Base-by-base conservation (phyloP, 345 rosid species). In the Schrenkiella parvula region DNA sequence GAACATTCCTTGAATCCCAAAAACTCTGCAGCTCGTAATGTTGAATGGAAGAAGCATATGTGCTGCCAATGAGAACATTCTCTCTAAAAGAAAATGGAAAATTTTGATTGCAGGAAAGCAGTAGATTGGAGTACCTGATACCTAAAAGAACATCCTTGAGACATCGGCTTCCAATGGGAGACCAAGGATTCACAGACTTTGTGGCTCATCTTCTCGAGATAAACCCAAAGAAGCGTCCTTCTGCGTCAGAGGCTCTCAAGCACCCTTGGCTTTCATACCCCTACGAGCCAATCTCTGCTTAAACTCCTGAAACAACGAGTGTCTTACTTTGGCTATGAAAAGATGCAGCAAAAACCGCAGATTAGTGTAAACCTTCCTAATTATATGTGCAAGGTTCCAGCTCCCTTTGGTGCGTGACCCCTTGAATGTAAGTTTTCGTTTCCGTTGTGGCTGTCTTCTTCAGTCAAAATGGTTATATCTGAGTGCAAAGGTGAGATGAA, bases 211-310 rank as follows among this genome's bases (percentile, higher is more conserved):
- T 95, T 81, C 97, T 95, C 26, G 98, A 95, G 82, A 80, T 90
- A 58, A 92, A 92, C 86, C 99, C 99, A 35, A 90, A 84, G 84
- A 90, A 86, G 77, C 98, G 99, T 19, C 99, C 98, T 25, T 86
- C 97, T 8, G 98, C 99, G 32, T 61, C 85, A 0, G 97, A 90
- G 75, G 99, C 99, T 64, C 82, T 95, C 65, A 92, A 88, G 83
- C 99, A 95, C 75, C 98, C 96, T 4, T 95, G 99, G 99, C 86
- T 95, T 58, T 88, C 98, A 12, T 85, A 84, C 69, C 99, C 97
- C 0, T 95, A 95, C n/a, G 99, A 95, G 54, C 98, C 99, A 26
- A 95, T 95, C 77, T 95, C 98, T 8, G 86, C 98, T 19, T 95
- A 77, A 88, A 42, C 50, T 32, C 28, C 17, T 48, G 22, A 17